These are phyloP conservation scores for Evernia prunastri DNA, from an alignment of 495 filamentous ascomycete species.

Conservation along the genomic window DNA sequence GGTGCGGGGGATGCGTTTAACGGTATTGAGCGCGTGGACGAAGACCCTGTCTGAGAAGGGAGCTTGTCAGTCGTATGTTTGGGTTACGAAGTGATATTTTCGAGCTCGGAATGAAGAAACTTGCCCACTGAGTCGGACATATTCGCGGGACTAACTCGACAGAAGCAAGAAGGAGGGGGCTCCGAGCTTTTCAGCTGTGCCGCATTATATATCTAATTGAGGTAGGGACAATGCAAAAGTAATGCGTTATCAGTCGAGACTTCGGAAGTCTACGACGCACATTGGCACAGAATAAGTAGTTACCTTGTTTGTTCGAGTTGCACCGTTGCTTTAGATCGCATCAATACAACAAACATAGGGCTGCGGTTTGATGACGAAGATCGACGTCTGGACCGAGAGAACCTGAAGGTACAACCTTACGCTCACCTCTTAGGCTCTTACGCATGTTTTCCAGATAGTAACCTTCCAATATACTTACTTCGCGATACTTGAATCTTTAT, in stretches of 20 bases:
- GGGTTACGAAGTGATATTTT: neutral
- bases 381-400: too few relatives aligned
- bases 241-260: too few relatives aligned
- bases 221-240: neutral
- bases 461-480: too few relatives aligned
- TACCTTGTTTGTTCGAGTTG: too few relatives aligned
- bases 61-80: slow-evolving; percentile 2
- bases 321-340: too few relatives aligned
- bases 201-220: neutral
- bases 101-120: slow-evolving; percentile 24
- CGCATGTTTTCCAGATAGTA: too few relatives aligned
- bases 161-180: neutral
- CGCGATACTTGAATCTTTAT: too few relatives aligned
- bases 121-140: slow-evolving; percentile 55
- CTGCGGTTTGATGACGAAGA: too few relatives aligned
- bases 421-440: too few relatives aligned
- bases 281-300: too few relatives aligned
- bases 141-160: slow-evolving; percentile 15
- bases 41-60: slow-evolving; percentile 77
- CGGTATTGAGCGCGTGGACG: slow-evolving; percentile 95
- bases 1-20: slow-evolving; percentile 92
- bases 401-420: too few relatives aligned
- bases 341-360: too few relatives aligned
- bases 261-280: neutral
- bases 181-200: neutral